Evolutionary conservation across 768 basidiomycete species (phyloP), one percentile per base, ranked within the genome.

Genomic region (Termitomyces sp.): DNA sequence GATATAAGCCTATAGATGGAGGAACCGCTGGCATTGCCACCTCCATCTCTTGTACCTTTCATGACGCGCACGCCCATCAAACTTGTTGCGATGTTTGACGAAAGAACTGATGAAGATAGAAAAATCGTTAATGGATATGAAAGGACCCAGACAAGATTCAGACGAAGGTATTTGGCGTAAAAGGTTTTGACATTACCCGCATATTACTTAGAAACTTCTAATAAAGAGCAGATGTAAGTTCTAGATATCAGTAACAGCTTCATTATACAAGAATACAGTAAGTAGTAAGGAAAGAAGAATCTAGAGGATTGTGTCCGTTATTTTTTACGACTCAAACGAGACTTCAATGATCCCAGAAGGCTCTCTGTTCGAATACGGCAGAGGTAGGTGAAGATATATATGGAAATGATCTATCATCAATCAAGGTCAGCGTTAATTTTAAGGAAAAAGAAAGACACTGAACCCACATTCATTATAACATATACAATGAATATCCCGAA

Each of bases 331-430:
- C 51, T 22, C 18, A 44, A 12, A 44, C 37, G 33, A 20, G 58
- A 44, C 52, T 54, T 59, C 16, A 62, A 16, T 16, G 55, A 45
- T 13, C 52, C 45, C 31, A 57, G 24, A 36, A 62, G 53, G 34
- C 58, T 64, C 18, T 46, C 48, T 34, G 54, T 63, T 16, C 58
- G 60, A 16, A 65, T 65, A 6, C 64, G 64, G 46, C 56, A 65
- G 15, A 63, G 27, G 55, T 85, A 87, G 1, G 86, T 87, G 57
- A 86, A 72, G 1, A 74, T 52, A 65, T 77, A 87, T 4, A 80
- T 70, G 6, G 68, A 69, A 42, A 71, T 72, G 7, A 79, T 68
- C 86, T 87, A 58, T 8, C 33, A 59, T 8, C 33, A 37, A 18
- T 13, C 37, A 20, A n/a, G n/a, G 22, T 52, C 15, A 49, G 12